phyloP scores from a whole-genome alignment of 345 rosid genomes.

The Nasturtium officinale region DNA sequence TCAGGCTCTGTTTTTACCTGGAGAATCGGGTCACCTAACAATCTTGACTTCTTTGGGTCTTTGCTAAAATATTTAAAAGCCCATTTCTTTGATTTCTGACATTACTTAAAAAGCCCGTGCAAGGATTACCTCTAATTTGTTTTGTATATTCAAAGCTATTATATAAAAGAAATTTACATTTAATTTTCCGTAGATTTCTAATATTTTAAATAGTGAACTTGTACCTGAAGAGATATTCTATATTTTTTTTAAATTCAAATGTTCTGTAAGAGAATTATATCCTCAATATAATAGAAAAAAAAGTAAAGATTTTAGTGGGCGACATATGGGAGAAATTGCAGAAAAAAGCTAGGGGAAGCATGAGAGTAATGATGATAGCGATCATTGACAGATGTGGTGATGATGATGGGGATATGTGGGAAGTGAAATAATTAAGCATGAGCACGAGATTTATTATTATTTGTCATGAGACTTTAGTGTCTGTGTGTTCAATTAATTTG shows the following conservation, averaged over 20 bases:
- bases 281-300: background rate
- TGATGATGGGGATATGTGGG: conserved; percentile 49
- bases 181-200: too few relatives aligned
- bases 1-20: conserved; percentile 6
- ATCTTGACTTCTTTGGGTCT: conserved; percentile 13
- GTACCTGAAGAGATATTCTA: too few relatives aligned
- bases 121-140: too few relatives aligned
- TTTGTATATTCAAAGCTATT: too few relatives aligned
- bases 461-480: conserved; percentile 46
- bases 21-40: conserved; percentile 28
- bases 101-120: background rate
- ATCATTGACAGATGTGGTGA: conserved; percentile 29
- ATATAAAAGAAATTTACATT: too few relatives aligned
- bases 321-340: background rate
- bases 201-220: too few relatives aligned
- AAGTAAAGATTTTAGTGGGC: background rate
- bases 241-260: background rate
- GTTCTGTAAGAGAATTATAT: background rate
- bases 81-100: background rate
- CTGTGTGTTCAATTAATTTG: conserved; percentile 7
- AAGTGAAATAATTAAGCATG: conserved; percentile 70
- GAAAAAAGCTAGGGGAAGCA: conserved; percentile 3
- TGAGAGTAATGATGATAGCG: background rate
- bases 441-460: conserved; percentile 56
- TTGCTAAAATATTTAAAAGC: background rate